phyloP scores from a whole-genome alignment of 345 rosid species.

The Eucalyptus cloeziana region DNA sequence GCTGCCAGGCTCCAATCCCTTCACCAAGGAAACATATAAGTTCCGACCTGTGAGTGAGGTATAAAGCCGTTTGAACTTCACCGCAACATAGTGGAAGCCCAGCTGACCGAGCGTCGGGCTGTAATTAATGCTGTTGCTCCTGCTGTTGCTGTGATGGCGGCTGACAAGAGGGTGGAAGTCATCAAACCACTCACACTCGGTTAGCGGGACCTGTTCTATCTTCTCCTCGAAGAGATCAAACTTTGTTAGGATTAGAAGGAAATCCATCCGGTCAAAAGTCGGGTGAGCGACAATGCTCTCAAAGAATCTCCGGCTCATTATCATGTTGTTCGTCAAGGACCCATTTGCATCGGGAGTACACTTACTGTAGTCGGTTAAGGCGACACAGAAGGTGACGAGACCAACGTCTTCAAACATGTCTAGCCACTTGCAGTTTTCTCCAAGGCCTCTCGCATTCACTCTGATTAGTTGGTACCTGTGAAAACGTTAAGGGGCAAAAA shows the following conservation, averaged over 20 bases:
- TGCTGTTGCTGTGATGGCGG: conserved; percentile 33
- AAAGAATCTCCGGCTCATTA: conserved; percentile 58
- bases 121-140: conserved; percentile 42
- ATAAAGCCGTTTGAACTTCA: conserved; percentile 80
- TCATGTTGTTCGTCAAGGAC: conserved; percentile 52
- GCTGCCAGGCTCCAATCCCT: conserved; percentile 53
- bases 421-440: conserved; percentile 94
- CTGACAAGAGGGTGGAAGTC: conserved; percentile 82
- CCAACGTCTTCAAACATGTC: conserved; percentile 99
- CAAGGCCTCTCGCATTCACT: conserved; percentile 74
- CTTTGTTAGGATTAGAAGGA: conserved; percentile 80
- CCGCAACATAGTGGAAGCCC: conserved; percentile 72
- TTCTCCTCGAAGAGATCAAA: conserved; percentile 78
- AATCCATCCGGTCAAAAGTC: conserved; percentile 79
- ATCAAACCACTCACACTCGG: conserved; percentile 78
- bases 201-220: conserved; percentile 54
- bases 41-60: conserved; percentile 60
- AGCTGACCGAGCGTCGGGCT: conserved; percentile 75
- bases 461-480: conserved; percentile 89
- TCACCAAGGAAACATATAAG: conserved; percentile 52
- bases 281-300: conserved; percentile 85
- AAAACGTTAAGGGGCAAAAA: background rate
- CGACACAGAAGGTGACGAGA: conserved; percentile 72
- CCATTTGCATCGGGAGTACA: conserved; percentile 39
- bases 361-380: conserved; percentile 80